Conservation (phyloP, 1,139 yeast species). For the Suhomyces kunorum region DNA sequence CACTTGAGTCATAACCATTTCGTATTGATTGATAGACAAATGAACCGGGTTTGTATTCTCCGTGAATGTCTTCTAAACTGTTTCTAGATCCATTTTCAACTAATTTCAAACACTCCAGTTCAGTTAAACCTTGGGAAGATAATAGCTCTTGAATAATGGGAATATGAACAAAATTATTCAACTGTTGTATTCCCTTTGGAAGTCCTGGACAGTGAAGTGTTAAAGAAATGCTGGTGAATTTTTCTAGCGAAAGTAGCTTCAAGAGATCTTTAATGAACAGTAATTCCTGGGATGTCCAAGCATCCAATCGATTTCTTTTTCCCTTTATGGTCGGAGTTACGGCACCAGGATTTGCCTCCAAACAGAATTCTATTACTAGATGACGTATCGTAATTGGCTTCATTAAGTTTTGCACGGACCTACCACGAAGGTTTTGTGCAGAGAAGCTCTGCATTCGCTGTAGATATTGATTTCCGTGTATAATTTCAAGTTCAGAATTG, state of each 20-base stretch:
- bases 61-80: background rate
- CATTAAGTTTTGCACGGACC: background rate
- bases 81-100: background rate
- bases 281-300: background rate
- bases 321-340: background rate
- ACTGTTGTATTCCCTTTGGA: constrained; percentile 6
- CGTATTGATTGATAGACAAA: background rate
- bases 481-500: background rate
- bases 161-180: constrained; percentile 15
- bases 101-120: background rate
- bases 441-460: background rate
- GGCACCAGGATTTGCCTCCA: background rate
- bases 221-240: constrained; percentile 11
- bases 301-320: background rate
- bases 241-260: constrained; percentile 12
- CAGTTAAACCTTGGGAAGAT: background rate
- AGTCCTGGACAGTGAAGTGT: background rate
- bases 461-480: background rate
- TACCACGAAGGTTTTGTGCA: background rate
- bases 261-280: constrained; percentile 2
- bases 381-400: background rate
- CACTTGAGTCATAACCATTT: background rate
- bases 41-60: background rate
- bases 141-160: constrained; percentile 3
- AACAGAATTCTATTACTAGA: background rate